Base-by-base conservation (phyloP, 1,139 yeast species). In the Zhuliangozyma blackwelliae region DNA sequence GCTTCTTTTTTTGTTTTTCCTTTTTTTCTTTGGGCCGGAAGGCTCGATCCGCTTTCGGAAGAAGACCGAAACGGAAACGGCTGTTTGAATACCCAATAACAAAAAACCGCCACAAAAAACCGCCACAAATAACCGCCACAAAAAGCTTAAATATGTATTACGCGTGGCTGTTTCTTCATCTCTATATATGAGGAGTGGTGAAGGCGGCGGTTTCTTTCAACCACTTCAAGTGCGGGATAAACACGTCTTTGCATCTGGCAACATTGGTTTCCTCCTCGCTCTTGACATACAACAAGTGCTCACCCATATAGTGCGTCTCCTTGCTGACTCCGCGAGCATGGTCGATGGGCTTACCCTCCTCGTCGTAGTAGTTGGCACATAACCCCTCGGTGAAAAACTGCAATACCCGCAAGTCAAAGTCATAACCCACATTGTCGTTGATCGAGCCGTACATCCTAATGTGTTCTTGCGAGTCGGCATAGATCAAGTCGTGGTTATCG, bases 391-490 rank as follows among this genome's bases (percentile, higher is more conserved):
- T 64, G 45, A 65, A 66, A 30, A 55, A 51, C 38, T 61, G 67
- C 33, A 62, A 43, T 4, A 59, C 59, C 33, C 75, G 55, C 45
- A 73, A 59, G 52, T 76, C 82, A 47, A 75, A 75, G 49, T 76
- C 82, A 48, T 74, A 75, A 3, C 73, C 73, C 8, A 73, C 59
- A 35, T 69, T 65, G 3, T 54, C 54, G 39, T 69, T 61, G 27
- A 71, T 59, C 32, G 56, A 64, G 16, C 50, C 54, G 50, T 73
- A 75, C 73, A 74, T 68, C 41, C 80, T 56, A 36, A 72, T 65
- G 41, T 72, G 76, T 13, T 61, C 52, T 9, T 62, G 65, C 39
- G 54, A 54, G 11, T 51, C 55, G 7, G 52, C 54, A 41, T 68
- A 65, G 10, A 68, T 51, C 41, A 75, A 63, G 41, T 75, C 82